These are phyloP conservation scores for Candida tammaniensis DNA, from an alignment of 805 yeast genomes.

Conservation along the genomic window DNA sequence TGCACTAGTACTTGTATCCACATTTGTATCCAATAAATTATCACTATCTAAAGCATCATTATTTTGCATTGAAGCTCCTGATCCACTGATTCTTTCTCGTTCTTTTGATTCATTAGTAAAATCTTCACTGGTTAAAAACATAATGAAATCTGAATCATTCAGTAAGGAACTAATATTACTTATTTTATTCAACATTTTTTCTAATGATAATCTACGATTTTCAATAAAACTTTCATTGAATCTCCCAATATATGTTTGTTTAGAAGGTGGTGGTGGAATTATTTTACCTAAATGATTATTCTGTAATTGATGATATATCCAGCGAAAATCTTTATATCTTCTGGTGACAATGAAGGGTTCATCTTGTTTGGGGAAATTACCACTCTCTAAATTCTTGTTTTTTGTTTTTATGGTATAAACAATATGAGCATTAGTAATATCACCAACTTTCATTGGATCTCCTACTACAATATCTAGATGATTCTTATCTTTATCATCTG, in stretches of 20 bases:
- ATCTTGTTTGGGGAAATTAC: slow-evolving; percentile 23
- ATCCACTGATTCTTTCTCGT: slow-evolving; percentile 59
- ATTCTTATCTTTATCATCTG: slow-evolving; percentile 15
- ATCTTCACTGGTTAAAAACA: slow-evolving; percentile 74
- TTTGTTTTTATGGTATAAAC: slow-evolving; percentile 75
- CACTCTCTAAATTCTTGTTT: slow-evolving; percentile 42
- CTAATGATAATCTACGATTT: slow-evolving; percentile 77
- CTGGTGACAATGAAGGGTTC: slow-evolving; percentile 58
- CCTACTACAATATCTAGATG: slow-evolving; percentile 70
- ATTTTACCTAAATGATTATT: slow-evolving; percentile 85
- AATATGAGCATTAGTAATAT: slow-evolving; percentile 81
- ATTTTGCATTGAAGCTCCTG: slow-evolving; percentile 42
- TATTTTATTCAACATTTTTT: slow-evolving; percentile 80
- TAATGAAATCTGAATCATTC: slow-evolving; percentile 69
- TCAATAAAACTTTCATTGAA: slow-evolving; percentile 90
- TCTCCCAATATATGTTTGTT: slow-evolving; percentile 88
- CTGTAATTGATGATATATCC: slow-evolving; percentile 88
- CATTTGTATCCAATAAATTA: slow-evolving; percentile 28
- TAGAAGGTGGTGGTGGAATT: slow-evolving; percentile 91
- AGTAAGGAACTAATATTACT: slow-evolving; percentile 54
- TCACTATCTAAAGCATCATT: slow-evolving; percentile 37
- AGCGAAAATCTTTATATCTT: slow-evolving; percentile 87
- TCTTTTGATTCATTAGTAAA: slow-evolving; percentile 68
- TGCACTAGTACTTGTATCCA: slow-evolving; percentile 21
- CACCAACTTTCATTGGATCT: slow-evolving; percentile 91